Percentiles rank a stretch among this genome's conserved stretches.
Conservation (phyloP, 192 early-diverging fungal species). For the Chytriomyces confervae region DNA sequence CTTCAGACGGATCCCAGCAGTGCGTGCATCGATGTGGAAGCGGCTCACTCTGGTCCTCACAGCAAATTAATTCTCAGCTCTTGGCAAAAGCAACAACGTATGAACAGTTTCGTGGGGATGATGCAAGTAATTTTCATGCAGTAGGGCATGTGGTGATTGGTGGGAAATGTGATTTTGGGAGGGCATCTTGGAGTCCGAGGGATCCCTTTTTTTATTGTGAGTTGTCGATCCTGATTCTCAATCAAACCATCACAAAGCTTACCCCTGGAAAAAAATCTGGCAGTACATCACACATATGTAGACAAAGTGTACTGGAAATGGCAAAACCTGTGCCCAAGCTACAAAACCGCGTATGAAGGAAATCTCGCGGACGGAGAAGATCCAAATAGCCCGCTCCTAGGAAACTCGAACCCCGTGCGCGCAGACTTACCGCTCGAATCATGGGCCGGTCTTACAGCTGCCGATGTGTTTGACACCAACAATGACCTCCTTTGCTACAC, state of each 20-base stretch:
- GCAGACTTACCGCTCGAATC: neutral
- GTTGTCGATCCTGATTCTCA: too few relatives aligned
- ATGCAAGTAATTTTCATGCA: too few relatives aligned
- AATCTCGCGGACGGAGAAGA: neutral
- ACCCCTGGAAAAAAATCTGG: neutral
- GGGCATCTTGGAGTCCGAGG: neutral
- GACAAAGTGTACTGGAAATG: conserved; percentile 41
- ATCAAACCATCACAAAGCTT: too few relatives aligned
- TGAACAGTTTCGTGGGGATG: too few relatives aligned
- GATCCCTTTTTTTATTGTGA: neutral
- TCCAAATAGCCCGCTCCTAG: neutral
- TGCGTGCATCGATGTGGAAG: too few relatives aligned
- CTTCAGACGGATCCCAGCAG: too few relatives aligned
- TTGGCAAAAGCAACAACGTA: too few relatives aligned
- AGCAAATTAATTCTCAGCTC: too few relatives aligned
- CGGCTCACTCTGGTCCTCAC: too few relatives aligned
- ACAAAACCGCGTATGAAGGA: conserved; percentile 25
- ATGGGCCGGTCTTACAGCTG: neutral
- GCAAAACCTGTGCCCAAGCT: conserved; percentile 25
- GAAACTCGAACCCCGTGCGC: neutral
- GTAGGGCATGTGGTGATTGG: neutral
- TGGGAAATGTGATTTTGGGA: conserved; percentile 8
- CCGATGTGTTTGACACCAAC: neutral
- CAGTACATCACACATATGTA: conserved; percentile 35
- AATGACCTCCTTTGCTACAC: neutral